A percentile compares a stretch with the other conserved stretches of the same genome.
These are phyloP conservation scores for Alloteropsis semialata DNA, from an alignment of 176 grass and related monocot species.

Conservation along the genomic window DNA sequence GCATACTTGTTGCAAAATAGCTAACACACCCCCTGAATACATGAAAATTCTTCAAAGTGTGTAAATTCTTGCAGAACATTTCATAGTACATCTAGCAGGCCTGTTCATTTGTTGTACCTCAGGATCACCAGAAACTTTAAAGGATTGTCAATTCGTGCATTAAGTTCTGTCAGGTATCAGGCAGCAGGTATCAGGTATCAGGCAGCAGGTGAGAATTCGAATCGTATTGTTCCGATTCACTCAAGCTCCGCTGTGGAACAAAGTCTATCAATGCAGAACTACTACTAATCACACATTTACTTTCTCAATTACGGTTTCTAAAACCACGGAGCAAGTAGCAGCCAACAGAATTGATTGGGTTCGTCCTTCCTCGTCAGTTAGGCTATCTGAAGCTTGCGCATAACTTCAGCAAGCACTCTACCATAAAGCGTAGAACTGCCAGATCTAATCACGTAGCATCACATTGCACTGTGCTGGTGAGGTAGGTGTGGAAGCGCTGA, in stretches of 20 bases:
- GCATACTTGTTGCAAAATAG: background rate
- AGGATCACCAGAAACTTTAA: background rate
- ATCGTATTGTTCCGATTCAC: background rate
- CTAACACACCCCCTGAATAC: background rate
- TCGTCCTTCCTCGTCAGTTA: background rate
- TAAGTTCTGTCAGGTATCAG: background rate
- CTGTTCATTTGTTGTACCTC: conserved; percentile 1
- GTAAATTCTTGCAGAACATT: background rate
- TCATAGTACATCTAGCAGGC: background rate
- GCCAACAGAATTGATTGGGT: background rate
- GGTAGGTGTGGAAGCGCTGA: conserved; percentile 9
- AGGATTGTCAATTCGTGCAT: background rate
- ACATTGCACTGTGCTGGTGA: background rate
- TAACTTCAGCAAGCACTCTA: background rate
- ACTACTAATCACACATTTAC: background rate
- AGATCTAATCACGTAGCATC: conserved; percentile 20
- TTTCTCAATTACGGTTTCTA: background rate
- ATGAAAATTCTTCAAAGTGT: background rate
- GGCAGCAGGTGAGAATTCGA: background rate
- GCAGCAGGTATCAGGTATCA: background rate
- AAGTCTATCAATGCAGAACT: background rate
- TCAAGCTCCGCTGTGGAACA: background rate
- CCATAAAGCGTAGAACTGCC: background rate
- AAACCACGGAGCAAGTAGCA: background rate
- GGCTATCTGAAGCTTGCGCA: background rate